Base-by-base conservation (phyloP, 495 filamentous ascomycete species). In the Aspergillus egyptiacus region DNA sequence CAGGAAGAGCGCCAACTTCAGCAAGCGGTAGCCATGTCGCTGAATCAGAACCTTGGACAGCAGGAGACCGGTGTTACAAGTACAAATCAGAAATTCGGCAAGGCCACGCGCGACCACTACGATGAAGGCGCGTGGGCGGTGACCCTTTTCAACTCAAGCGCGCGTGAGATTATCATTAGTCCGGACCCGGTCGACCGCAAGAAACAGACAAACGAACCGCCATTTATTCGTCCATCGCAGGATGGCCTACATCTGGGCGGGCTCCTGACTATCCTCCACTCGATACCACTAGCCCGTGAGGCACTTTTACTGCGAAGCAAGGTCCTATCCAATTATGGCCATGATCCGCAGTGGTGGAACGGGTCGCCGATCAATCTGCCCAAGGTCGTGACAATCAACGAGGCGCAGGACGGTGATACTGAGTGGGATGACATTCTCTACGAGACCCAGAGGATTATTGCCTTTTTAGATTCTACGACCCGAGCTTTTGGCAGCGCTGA, bases 401-500 rank as follows among this genome's bases (percentile, higher is more conserved):
- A 71, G 13, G 58, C 61, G 18, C 66, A 63, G 9, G 57, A 57
- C 11, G 56, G 55, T 20, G 63, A 70, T 24, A 60, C 57, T 6
- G 60, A 74, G 6, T 72, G 66, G 57, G 68, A 74, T 15, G 75
- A 80, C 11, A 70, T 78, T 6, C 62, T 77, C 25, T 54, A 71
- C 47, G 70, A 76, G 51, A 56, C 65, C 30, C 89, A 95, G 59
- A 82, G 91, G 19, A 57, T 96, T n/a, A 79, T 95, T 67, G 89
- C 89, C 17, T 95, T 96, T 57, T 72, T 95, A 25, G 87, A 94
- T 52, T 67, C 63, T 15, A 88, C 90, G 10, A 75, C 83, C 5
- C 81, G 91, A 33, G 78, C 83, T n/a, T 96, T 94, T 63, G 91
- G 86, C 6, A 87, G 85, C 46, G 74, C 74, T 13, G 87, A 91